phyloP scores from a whole-genome alignment of 495 filamentous ascomycete genomes.

The Neurospora intermedia region DNA sequence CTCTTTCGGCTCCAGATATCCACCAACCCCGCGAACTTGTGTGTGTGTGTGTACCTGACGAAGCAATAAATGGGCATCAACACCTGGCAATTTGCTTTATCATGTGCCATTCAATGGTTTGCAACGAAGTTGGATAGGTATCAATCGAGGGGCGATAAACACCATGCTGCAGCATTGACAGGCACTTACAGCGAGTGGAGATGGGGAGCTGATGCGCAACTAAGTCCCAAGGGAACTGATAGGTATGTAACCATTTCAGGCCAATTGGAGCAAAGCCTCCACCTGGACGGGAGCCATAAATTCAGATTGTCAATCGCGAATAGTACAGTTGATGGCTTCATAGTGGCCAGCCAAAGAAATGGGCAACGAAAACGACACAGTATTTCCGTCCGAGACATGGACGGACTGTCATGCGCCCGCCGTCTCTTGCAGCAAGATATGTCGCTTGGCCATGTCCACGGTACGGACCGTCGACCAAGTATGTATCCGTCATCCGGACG shows the following conservation, averaged over 20 bases:
- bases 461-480: background rate
- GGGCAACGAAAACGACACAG: background rate
- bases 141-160: background rate
- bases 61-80: background rate
- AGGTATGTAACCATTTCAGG: background rate
- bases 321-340: background rate
- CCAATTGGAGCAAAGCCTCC: background rate
- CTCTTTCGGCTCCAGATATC: background rate
- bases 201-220: background rate
- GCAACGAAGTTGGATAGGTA: background rate
- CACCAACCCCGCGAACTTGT: background rate
- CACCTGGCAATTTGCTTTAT: background rate
- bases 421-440: background rate
- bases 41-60: background rate
- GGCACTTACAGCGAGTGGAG: background rate
- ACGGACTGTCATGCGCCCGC: background rate
- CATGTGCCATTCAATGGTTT: background rate
- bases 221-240: background rate
- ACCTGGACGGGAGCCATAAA: background rate
- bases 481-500: background rate
- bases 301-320: background rate
- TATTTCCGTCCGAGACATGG: background rate
- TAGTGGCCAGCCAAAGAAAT: background rate
- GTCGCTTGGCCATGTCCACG: background rate
- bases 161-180: background rate